Conservation (phyloP, 2,329 filamentous ascomycete species). For the Arthrinium puccinioides region DNA sequence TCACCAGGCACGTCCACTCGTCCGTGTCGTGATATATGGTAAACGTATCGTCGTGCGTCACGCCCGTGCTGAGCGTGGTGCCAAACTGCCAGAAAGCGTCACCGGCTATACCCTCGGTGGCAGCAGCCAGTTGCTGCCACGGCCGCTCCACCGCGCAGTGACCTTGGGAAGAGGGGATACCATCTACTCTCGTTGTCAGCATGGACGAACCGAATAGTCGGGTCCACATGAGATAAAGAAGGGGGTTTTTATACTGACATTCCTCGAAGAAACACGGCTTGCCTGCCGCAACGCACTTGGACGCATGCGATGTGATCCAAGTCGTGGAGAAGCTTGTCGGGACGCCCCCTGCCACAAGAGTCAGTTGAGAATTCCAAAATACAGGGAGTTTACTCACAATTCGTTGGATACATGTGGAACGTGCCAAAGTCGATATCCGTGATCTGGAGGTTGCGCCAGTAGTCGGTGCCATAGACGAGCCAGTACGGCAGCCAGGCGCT, state of each 20-base stretch:
- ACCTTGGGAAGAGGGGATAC: conserved; percentile 5
- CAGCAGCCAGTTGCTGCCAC: conserved; percentile 19
- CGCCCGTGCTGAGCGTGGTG: conserved; percentile 27
- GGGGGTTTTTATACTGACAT: conserved; percentile 20
- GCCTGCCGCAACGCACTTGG: conserved; percentile 27
- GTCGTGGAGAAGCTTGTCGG: conserved; percentile 22
- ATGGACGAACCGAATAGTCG: too few species aligned
- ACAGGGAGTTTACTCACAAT: not conserved
- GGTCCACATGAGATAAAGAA: not conserved
- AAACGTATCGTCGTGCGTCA: conserved; percentile 32
- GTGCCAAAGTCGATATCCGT: conserved; percentile 43
- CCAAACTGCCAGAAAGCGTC: conserved; percentile 23
- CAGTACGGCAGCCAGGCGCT: conserved; percentile 40
- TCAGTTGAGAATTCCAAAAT: not conserved
- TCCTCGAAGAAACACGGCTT: conserved; percentile 33
- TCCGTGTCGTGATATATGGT: conserved; percentile 35
- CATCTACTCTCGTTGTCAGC: too few species aligned
- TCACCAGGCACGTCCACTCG: conserved; percentile 35
- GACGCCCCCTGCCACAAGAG: not conserved
- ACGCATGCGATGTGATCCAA: conserved; percentile 28
- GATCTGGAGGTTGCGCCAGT: conserved; percentile 40
- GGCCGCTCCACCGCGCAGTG: conserved; percentile 19
- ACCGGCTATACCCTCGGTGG: conserved; percentile 15
- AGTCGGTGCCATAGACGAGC: conserved; percentile 39
- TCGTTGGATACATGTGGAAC: conserved; percentile 35